phyloP scores from a whole-genome alignment of 352 stramenopile genomes.

The Blastocystis hominis region DNA sequence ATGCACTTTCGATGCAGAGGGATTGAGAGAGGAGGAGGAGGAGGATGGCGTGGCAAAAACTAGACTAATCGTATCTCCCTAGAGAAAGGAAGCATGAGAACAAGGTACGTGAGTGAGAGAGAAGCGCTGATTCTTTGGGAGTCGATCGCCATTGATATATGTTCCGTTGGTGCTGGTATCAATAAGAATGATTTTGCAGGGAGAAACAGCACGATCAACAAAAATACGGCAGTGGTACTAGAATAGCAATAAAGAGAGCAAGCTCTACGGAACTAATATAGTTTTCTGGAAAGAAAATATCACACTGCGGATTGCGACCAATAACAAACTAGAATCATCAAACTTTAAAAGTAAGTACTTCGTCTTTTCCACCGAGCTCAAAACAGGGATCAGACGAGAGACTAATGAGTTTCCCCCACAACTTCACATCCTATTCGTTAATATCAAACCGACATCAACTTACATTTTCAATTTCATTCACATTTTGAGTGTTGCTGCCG shows the following conservation, averaged over 20 bases:
- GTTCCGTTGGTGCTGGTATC: slow-evolving; percentile 37
- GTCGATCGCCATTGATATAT: slow-evolving; percentile 26
- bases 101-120: neutral
- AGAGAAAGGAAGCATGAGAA: neutral
- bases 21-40: neutral
- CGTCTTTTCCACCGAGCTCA: slow-evolving; percentile 12
- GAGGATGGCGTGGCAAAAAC: too few species aligned
- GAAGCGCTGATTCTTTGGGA: slow-evolving; percentile 26
- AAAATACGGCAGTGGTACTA: slow-evolving; percentile 23
- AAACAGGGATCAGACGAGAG: slow-evolving; percentile 4
- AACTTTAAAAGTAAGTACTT: neutral
- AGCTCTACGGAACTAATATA: slow-evolving; percentile 23
- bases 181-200: neutral
- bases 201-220: neutral
- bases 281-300: neutral
- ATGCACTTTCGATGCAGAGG: neutral
- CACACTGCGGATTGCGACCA: neutral
- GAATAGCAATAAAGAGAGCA: neutral
- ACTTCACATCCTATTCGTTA: neutral
- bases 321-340: neutral
- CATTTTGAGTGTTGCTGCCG: neutral
- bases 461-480: neutral
- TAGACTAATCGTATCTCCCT: neutral
- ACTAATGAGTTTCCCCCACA: slow-evolving; percentile 43
- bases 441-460: neutral